A percentile compares a stretch with the other conserved stretches of the same genome.
These are phyloP conservation scores for Debaryomyces hansenii DNA, from an alignment of 805 yeast species.

Conservation along the genomic window DNA sequence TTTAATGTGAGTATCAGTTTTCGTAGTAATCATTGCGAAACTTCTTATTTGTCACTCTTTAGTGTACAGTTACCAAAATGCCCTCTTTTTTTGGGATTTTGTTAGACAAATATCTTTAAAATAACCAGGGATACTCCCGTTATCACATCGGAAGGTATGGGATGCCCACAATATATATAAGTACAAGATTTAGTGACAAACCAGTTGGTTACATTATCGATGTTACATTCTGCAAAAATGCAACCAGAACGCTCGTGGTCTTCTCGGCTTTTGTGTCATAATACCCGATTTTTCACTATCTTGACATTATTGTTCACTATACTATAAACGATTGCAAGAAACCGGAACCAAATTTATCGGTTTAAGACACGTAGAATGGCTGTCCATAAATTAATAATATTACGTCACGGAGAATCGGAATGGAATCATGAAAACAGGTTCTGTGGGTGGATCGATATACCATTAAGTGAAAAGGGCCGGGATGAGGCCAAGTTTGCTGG, in stretches of 20 bases:
- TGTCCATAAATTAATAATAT: constrained; percentile 36
- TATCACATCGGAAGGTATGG: no score
- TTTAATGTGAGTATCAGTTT: not conserved
- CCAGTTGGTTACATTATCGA: not conserved
- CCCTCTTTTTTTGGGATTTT: no score
- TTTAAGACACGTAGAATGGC: constrained; percentile 1
- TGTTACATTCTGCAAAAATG: constrained; percentile 1
- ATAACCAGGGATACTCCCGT: no score
- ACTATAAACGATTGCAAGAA: no score
- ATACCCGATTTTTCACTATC: no score
- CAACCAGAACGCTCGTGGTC: not conserved
- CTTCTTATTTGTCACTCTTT: not conserved
- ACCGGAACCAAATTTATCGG: no score
- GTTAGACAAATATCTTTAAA: no score
- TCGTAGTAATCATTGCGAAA: constrained; percentile 5
- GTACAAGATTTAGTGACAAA: not conserved
- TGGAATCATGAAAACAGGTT: constrained; percentile 45
- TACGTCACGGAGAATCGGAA: constrained; percentile 46
- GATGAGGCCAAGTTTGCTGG: constrained; percentile 41
- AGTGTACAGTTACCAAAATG: no score
- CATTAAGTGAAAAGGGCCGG: constrained; percentile 36
- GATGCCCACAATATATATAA: no score
- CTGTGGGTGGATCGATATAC: constrained; percentile 49
- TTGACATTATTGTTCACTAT: no score
- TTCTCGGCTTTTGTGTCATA: no score